These are phyloP conservation scores for Epichloe scottii DNA, from an alignment of 2,329 filamentous ascomycete genomes.

Conservation along the genomic window DNA sequence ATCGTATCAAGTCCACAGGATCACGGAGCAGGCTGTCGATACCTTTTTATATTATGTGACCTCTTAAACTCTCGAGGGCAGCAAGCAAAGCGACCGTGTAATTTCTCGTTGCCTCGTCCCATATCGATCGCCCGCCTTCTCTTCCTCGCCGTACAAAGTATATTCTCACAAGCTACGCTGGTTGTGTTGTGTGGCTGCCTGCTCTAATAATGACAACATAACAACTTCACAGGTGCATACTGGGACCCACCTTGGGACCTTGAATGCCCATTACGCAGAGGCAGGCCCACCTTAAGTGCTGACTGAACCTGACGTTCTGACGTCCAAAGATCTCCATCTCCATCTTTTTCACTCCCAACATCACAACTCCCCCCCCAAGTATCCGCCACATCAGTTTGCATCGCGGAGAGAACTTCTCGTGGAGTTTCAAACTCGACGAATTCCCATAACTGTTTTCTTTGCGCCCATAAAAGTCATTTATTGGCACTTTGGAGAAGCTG, in stretches of 20 bases:
- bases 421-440: background rate
- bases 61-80: too few relatives aligned
- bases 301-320: constrained; percentile 25
- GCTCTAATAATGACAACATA: background rate
- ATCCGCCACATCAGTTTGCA: constrained; percentile 4
- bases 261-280: constrained; percentile 25
- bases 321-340: constrained; percentile 11
- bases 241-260: background rate
- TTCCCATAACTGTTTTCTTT: background rate
- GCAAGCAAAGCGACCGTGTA: too few relatives aligned
- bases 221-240: background rate
- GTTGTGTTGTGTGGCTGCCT: too few relatives aligned
- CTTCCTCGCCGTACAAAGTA: too few relatives aligned
- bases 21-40: too few relatives aligned
- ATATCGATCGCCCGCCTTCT: too few relatives aligned
- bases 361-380: constrained; percentile 11
- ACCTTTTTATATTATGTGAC: too few relatives aligned
- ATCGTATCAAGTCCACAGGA: too few relatives aligned
- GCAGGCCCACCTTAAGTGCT: constrained; percentile 23
- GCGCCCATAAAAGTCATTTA: background rate
- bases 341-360: constrained; percentile 13
- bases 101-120: too few relatives aligned
- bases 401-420: background rate
- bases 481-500: constrained; percentile 14
- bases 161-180: too few relatives aligned